Conservation (phyloP, 2,329 filamentous ascomycete genomes). For the Pseudogymnoascus sp. region DNA sequence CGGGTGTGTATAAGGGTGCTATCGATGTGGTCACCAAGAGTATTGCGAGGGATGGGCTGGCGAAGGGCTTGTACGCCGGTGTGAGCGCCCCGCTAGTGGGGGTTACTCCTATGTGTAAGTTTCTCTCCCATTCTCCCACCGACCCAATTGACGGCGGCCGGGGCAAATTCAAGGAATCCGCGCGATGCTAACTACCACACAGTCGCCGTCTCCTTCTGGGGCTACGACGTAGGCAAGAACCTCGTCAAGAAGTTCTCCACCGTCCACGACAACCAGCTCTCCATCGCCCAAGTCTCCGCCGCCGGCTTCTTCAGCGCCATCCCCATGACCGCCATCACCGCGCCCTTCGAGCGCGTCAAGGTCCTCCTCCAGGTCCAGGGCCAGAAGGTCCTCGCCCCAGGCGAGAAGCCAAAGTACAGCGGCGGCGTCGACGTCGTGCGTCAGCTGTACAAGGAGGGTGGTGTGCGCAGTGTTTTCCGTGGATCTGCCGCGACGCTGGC, state of each 20-base stretch:
- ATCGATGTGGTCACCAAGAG: slow-evolving; percentile 88
- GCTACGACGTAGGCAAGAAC: slow-evolving; percentile 90
- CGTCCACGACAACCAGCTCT: slow-evolving; percentile 57
- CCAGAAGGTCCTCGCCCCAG: slow-evolving; percentile 73
- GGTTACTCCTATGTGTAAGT: slow-evolving; percentile 97
- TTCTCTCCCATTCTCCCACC: background rate
- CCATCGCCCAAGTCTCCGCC: slow-evolving; percentile 78
- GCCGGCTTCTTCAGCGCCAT: slow-evolving; percentile 97
- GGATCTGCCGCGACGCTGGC: slow-evolving; percentile 86
- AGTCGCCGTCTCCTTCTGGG: slow-evolving; percentile 70
- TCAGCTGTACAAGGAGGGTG: slow-evolving; percentile 87
- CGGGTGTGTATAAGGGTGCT: slow-evolving; percentile 81
- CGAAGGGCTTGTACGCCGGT: slow-evolving; percentile 84
- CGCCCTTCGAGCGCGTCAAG: slow-evolving; percentile 97
- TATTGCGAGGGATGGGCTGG: slow-evolving; percentile 74
- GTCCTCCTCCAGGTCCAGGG: slow-evolving; percentile 97
- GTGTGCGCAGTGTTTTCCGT: slow-evolving; percentile 84
- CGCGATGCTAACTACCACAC: slow-evolving; percentile 10
- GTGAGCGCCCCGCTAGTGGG: slow-evolving; percentile 90
- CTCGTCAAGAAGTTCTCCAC: slow-evolving; percentile 64
- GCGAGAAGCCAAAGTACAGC: slow-evolving; percentile 85
- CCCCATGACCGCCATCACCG: slow-evolving; percentile 97
- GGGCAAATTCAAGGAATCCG: background rate
- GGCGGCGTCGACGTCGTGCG: slow-evolving; percentile 85
- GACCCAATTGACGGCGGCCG: background rate